Conservation (phyloP, 192 early-diverging fungal species). For the Mortierella antarctica region DNA sequence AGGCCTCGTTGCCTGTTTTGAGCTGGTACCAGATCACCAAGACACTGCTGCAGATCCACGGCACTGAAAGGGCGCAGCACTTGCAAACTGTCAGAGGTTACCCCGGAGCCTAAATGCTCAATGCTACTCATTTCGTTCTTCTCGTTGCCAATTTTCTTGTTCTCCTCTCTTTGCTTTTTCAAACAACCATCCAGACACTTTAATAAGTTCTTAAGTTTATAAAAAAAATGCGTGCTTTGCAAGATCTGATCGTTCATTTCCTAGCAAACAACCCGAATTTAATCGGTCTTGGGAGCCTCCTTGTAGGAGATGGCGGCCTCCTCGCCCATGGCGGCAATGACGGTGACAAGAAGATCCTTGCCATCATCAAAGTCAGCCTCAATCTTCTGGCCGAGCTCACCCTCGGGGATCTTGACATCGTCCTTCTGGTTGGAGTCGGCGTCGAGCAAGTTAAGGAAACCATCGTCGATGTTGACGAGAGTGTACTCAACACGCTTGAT, state of each 20-base stretch:
- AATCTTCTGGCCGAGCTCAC: slow-evolving; percentile 83
- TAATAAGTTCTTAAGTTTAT: neutral
- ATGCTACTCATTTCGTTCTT: too few species aligned
- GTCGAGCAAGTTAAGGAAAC: slow-evolving; percentile 89
- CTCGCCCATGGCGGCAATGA: slow-evolving; percentile 92
- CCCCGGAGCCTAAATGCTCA: too few species aligned
- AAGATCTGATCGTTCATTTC: too few species aligned
- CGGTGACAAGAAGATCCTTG: slow-evolving; percentile 78
- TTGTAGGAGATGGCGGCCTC: slow-evolving; percentile 88
- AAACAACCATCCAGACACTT: neutral
- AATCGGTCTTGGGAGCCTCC: slow-evolving; percentile 71
- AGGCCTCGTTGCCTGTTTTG: too few species aligned
- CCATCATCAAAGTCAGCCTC: slow-evolving; percentile 76
- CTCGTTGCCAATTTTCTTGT: too few species aligned
- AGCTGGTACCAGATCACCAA: too few species aligned
- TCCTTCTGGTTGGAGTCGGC: slow-evolving; percentile 88
- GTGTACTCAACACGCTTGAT: slow-evolving; percentile 87
- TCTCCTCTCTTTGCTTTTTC: too few species aligned
- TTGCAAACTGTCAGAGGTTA: too few species aligned
- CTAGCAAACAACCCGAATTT: slow-evolving; percentile 5
- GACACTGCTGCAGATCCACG: too few species aligned
- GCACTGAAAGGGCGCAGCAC: too few species aligned
- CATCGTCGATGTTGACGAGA: slow-evolving; percentile 91
- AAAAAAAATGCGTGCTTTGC: too few species aligned
- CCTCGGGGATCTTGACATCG: slow-evolving; percentile 93